Base-by-base conservation (phyloP, 176 grass and related monocot genomes). In the Triticum monococcum region DNA sequence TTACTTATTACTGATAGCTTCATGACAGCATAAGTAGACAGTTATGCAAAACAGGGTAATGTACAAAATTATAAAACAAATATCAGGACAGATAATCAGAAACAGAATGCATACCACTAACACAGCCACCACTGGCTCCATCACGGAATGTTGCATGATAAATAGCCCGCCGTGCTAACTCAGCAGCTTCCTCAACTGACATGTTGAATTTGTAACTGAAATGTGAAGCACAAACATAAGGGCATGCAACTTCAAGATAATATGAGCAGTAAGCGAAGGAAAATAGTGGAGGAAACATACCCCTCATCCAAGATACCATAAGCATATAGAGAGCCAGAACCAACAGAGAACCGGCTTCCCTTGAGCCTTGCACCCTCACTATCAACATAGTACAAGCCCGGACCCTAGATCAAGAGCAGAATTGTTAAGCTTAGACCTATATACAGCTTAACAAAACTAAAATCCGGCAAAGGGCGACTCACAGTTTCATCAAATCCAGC, bases 401-500 rank as follows among this genome's bases (percentile, higher is more conserved):
- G 97, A 20, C 94, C 97, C 97, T 98, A 78, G 36, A 89, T 32
- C 31, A 69, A 90, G 61, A 77, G 7, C 66, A 30, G 9, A 64
- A 41, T 2, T 1, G 9, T 40, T 57, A 89, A 78, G 30, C 25
- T 64, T 64, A 90, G 2, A 26, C 61, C 5, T 64, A 26, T 3
- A 86, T 50, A 57, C 20, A 84, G 45, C 64, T 64, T 81, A 32
- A 54, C 54, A 0, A 56, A 46, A 78, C 57, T 57, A 43, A 43
- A 72, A n/a, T n/a, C n/a, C n/a, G n/a, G n/a, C n/a, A n/a, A n/a
- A 81, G 63, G 3, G 36, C 23, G 0, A 80, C 12, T 77, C 84
- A 98, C 97, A 85, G 88, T 98, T 85, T 98, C 94, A 82, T 98
- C 97, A 92, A 92, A 98, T 88, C 96, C 93, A 86, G 91, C 96